Evolutionary conservation across 2,329 filamentous ascomycete species (phyloP), one percentile per base, ranked within the genome.

Genomic region (Parasarocladium wereldwijsianum): DNA sequence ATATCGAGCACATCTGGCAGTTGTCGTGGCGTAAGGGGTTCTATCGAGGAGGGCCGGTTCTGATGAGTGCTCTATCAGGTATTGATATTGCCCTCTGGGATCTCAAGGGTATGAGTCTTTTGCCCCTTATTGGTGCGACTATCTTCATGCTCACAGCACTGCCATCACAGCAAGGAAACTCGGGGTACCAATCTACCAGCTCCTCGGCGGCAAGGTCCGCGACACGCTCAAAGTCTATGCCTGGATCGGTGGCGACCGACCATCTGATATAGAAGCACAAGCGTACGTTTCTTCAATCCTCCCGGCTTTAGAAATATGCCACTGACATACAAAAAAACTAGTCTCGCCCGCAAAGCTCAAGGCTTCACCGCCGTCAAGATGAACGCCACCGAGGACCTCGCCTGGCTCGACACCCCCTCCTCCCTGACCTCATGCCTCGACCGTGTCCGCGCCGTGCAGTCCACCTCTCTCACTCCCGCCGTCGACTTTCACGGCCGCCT

Each of bases 1-100:
- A 83, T 28, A 85, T 86, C 38, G 80, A 86, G 45, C 74, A 83
- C 38, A 76, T 86, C 34, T 86, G 81, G 81, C 79, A 84, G 46
- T 64, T 66, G 38, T 68, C 70, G 16, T 85, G 74, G 67, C 65
- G 80, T 24, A 58, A 67, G 24, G 70, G 70, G 0, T 87, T 86
- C 50, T 86, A 86, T 49, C 64, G 81, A 17, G 80, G 80, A 3
- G 81, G 80, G 0, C 76, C 80, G 0, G 79, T 86, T 8, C 76
- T 86, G 39, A 85, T 86, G 78, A 80, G 72, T 39, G 81, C 80
- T 0, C 52, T 86, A 11, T 70, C 77, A 1, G 81, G 81, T 3
- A 70, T 86, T 30, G 80, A 86, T 43, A 86, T 86, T 47, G 79
- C 79, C 0, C 55, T 85, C 1, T 86, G 79, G 79, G 79, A 85